These are phyloP conservation scores for Hypholoma fasciculare DNA, from an alignment of 768 basidiomycete genomes.

Conservation along the genomic window DNA sequence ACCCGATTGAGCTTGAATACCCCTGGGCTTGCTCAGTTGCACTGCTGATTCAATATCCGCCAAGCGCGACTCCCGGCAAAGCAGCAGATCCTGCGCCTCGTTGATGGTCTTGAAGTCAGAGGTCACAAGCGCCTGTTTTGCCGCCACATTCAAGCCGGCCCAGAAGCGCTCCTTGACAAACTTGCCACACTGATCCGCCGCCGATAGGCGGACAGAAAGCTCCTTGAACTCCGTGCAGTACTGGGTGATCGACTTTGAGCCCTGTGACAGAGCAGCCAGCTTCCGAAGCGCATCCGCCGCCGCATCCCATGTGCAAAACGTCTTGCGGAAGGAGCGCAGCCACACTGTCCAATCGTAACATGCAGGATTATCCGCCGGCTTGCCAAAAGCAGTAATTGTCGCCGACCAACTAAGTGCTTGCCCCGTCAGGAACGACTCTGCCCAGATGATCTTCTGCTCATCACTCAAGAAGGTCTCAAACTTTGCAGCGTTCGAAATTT, in stretches of 20 bases:
- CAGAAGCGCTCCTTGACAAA: background rate
- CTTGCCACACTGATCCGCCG: background rate
- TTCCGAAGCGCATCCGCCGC: background rate
- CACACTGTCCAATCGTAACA: background rate
- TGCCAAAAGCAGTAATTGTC: background rate
- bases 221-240: background rate
- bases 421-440: background rate
- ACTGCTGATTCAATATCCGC: background rate
- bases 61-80: background rate
- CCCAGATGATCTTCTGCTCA: background rate
- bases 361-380: background rate
- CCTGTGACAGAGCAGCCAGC: background rate
- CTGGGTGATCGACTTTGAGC: background rate
- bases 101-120: background rate
- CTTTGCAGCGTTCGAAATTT: background rate
- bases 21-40: background rate
- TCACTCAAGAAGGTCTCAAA: background rate
- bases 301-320: background rate
- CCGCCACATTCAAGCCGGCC: background rate
- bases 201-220: background rate
- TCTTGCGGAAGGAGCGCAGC: background rate
- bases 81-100: background rate
- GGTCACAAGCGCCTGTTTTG: background rate
- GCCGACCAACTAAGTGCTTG: background rate
- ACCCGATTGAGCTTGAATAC: background rate